phyloP scores from a whole-genome alignment of 805 yeast genomes.

The Zygosaccharomyces bisporus region DNA sequence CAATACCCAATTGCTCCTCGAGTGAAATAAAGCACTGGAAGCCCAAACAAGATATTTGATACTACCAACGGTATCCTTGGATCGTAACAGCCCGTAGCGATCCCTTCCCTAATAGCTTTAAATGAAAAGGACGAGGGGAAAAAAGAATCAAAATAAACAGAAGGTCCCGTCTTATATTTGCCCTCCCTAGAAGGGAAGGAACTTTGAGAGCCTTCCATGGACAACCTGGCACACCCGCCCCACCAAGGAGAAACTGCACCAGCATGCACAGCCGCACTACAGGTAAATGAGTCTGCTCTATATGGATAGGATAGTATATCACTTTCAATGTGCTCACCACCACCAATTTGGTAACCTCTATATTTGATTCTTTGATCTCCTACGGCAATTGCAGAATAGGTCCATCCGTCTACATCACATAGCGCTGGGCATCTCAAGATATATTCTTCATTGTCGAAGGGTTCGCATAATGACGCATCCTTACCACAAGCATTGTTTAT shows the following conservation, averaged over 20 bases:
- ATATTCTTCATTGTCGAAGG: slow-evolving; percentile 44
- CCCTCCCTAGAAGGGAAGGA: slow-evolving; percentile 50
- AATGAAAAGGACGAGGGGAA: slow-evolving; percentile 74
- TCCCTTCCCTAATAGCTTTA: slow-evolving; percentile 38
- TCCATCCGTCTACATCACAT: slow-evolving; percentile 74
- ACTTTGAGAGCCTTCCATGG: slow-evolving; percentile 51
- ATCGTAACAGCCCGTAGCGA: slow-evolving; percentile 58
- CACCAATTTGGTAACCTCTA: slow-evolving; percentile 71
- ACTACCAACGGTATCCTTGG: slow-evolving; percentile 55
- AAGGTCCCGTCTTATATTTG: slow-evolving; percentile 45
- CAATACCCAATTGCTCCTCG: slow-evolving; percentile 53
- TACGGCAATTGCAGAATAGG: slow-evolving; percentile 69
- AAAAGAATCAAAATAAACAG: slow-evolving; percentile 59
- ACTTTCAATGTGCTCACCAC: slow-evolving; percentile 43
- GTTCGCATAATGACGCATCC: slow-evolving; percentile 57
- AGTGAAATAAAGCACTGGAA: slow-evolving; percentile 54
- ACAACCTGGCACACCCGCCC: slow-evolving; percentile 75
- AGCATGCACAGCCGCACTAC: slow-evolving; percentile 87
- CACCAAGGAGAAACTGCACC: slow-evolving; percentile 66
- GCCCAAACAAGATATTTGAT: slow-evolving; percentile 59
- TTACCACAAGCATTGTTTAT: slow-evolving; percentile 74
- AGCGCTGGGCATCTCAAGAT: slow-evolving; percentile 81
- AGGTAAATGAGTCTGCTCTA: slow-evolving; percentile 83
- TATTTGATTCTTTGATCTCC: slow-evolving; percentile 69
- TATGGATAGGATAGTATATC: slow-evolving; percentile 55